A percentile compares a stretch with the other conserved stretches of the same genome.
These are phyloP conservation scores for Polytrichum formosum DNA, from an alignment of 225 moss, liverwort and hornwort genomes.

Conservation along the genomic window DNA sequence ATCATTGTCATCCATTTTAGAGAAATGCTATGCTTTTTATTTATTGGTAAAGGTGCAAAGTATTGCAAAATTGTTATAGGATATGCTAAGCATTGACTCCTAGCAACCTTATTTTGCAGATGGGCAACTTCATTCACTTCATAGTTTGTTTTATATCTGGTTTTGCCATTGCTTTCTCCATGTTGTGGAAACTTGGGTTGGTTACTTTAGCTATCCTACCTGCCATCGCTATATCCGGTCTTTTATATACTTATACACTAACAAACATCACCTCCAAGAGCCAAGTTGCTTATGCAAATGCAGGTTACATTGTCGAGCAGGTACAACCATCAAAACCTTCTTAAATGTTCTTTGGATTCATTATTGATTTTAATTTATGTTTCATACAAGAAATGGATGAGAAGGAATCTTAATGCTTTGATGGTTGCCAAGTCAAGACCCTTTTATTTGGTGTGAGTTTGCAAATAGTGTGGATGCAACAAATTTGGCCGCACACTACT, in stretches of 20 bases:
- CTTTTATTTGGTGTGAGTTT: too few species aligned
- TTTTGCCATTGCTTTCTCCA: slow-evolving; percentile 23
- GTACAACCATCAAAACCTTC: slow-evolving; percentile 3
- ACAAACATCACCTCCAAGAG: slow-evolving; percentile 13
- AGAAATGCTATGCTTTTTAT: too few species aligned
- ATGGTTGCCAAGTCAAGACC: background rate
- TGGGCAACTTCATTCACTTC: slow-evolving; percentile 38
- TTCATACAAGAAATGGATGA: slow-evolving; percentile 10
- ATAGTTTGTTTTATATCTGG: slow-evolving; percentile 30
- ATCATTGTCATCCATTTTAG: too few species aligned
- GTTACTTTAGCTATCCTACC: slow-evolving; percentile 31
- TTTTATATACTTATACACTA: slow-evolving; percentile 6
- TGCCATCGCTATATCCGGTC: slow-evolving; percentile 22
- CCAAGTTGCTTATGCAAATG: slow-evolving; percentile 33
- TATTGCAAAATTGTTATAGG: too few species aligned
- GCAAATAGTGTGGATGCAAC: too few species aligned
- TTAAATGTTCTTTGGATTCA: background rate
- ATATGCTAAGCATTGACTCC: background rate
- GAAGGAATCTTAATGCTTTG: background rate
- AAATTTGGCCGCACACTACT: too few species aligned
- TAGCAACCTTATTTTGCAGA: slow-evolving; percentile 16
- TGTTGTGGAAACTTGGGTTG: slow-evolving; percentile 38
- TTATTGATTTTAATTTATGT: background rate
- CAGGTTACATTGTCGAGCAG: slow-evolving; percentile 41
- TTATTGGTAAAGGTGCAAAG: too few species aligned